Evolutionary conservation across 108 stramenopile genomes (phyloP).

Genomic region (Asterionellopsis glacialis): DNA sequence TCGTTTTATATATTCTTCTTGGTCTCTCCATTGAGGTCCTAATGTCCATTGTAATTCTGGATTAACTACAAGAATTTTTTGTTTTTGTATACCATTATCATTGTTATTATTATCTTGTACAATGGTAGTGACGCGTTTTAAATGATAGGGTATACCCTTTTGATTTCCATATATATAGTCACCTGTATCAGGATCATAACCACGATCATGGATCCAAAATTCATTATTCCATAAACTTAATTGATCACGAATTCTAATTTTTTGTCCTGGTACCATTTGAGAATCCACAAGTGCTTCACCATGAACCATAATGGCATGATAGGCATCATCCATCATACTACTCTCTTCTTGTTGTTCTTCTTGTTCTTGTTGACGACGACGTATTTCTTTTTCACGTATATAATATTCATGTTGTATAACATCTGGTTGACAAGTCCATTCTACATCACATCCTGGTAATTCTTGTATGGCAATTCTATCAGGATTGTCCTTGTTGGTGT

Average conservation of each 20-base stretch:
- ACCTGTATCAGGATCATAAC: slow-evolving; percentile 58
- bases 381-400: background rate
- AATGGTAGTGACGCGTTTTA: slow-evolving; percentile 45
- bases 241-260: slow-evolving; percentile 75
- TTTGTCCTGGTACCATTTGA: slow-evolving; percentile 66
- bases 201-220: slow-evolving; percentile 85
- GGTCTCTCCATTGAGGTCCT: slow-evolving; percentile 47
- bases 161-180: slow-evolving; percentile 78
- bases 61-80: slow-evolving; percentile 26
- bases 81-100: too few species aligned
- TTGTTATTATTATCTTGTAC: too few species aligned
- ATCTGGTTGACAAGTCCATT: slow-evolving; percentile 61
- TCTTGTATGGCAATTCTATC: too few species aligned
- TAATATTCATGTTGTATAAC: slow-evolving; percentile 55
- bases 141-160: slow-evolving; percentile 70
- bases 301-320: slow-evolving; percentile 79
- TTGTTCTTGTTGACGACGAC: background rate
- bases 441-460: slow-evolving; percentile 55
- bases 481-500: too few species aligned
- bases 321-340: slow-evolving; percentile 1
- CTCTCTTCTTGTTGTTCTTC: background rate
- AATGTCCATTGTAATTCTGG: slow-evolving; percentile 66
- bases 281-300: slow-evolving; percentile 72
- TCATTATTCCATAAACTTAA: slow-evolving; percentile 65
- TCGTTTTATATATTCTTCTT: slow-evolving; percentile 38